Conservation (phyloP, 441 rosid genomes). For the Adansonia madagascariensis region DNA sequence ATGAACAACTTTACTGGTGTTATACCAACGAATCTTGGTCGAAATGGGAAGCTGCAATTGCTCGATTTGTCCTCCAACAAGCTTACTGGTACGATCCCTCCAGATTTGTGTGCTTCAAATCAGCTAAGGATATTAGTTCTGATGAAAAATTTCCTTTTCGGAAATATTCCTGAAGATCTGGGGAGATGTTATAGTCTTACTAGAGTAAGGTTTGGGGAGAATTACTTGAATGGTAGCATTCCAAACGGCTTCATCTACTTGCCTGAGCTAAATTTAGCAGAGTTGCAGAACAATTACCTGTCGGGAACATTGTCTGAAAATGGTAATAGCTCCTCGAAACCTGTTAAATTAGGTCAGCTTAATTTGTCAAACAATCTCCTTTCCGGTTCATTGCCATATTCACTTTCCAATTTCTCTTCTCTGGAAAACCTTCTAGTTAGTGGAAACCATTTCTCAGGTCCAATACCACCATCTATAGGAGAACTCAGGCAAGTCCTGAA, state of each 20-base stretch:
- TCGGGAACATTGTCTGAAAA: slow-evolving; percentile 57
- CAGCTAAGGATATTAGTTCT: slow-evolving; percentile 40
- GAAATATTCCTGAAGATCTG: slow-evolving; percentile 46
- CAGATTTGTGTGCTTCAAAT: slow-evolving; percentile 41
- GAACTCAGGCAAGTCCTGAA: slow-evolving; percentile 43
- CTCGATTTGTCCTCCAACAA: slow-evolving; percentile 59
- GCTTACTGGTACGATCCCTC: slow-evolving; percentile 55
- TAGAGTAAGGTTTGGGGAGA: slow-evolving; percentile 53
- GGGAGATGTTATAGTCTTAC: slow-evolving; percentile 50
- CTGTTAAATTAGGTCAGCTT: slow-evolving; percentile 44
- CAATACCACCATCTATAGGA: slow-evolving; percentile 49
- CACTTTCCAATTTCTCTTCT: slow-evolving; percentile 50
- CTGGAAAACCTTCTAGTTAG: slow-evolving; percentile 47
- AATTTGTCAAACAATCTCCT: slow-evolving; percentile 51
- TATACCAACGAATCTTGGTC: slow-evolving; percentile 50
- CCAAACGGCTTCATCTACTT: slow-evolving; percentile 51
- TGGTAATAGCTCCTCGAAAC: slow-evolving; percentile 45
- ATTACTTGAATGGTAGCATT: slow-evolving; percentile 55
- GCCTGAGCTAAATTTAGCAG: slow-evolving; percentile 48
- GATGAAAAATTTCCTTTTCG: slow-evolving; percentile 52
- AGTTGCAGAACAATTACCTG: slow-evolving; percentile 52
- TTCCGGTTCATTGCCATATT: slow-evolving; percentile 46
- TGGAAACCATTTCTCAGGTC: slow-evolving; percentile 54
- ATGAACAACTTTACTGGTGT: slow-evolving; percentile 58
- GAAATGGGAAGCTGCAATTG: slow-evolving; percentile 45